phyloP scores from a whole-genome alignment of 345 rosid species.

The Hypericum androsaemum region DNA sequence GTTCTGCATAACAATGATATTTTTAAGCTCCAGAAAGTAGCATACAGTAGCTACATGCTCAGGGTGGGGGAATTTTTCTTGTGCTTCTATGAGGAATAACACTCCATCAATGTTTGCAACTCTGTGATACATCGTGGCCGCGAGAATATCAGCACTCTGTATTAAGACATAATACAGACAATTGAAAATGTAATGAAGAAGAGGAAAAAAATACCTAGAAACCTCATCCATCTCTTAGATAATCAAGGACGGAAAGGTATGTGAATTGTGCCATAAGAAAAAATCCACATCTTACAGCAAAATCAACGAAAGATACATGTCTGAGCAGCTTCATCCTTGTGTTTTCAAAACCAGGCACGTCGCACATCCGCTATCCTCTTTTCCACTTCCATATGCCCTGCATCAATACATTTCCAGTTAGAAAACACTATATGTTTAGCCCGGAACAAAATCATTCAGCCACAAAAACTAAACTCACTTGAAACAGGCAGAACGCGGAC shows the following conservation, averaged over 20 bases:
- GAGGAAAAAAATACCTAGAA: no score
- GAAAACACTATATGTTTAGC: background rate
- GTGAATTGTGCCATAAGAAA: background rate
- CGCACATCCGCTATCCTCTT: conserved; percentile 79
- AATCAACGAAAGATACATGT: conserved; percentile 96
- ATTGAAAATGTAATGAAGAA: no score
- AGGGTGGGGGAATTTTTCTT: conserved; percentile 92
- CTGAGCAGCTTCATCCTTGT: conserved; percentile 77
- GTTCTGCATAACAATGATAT: conserved; percentile 85
- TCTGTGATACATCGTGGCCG: conserved; percentile 99
- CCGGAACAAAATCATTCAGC: background rate
- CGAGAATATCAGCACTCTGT: conserved; percentile 99
- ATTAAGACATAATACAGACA: no score
- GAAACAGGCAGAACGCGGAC: conserved; percentile 89
- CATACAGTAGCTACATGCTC: conserved; percentile 94
- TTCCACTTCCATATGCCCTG: conserved; percentile 95
- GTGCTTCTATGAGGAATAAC: conserved; percentile 79
- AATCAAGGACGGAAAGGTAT: background rate
- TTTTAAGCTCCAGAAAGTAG: conserved; percentile 78
- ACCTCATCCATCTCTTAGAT: no score
- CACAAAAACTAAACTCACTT: conserved; percentile 56
- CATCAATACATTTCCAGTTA: conserved; percentile 12
- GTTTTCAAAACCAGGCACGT: conserved; percentile 83
- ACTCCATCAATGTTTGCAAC: conserved; percentile 99
- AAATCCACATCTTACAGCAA: conserved; percentile 45